A percentile compares a stretch with the other conserved stretches of the same genome.
These are phyloP conservation scores for Boletus tomentosulus DNA, from an alignment of 768 basidiomycete genomes.

Conservation along the genomic window DNA sequence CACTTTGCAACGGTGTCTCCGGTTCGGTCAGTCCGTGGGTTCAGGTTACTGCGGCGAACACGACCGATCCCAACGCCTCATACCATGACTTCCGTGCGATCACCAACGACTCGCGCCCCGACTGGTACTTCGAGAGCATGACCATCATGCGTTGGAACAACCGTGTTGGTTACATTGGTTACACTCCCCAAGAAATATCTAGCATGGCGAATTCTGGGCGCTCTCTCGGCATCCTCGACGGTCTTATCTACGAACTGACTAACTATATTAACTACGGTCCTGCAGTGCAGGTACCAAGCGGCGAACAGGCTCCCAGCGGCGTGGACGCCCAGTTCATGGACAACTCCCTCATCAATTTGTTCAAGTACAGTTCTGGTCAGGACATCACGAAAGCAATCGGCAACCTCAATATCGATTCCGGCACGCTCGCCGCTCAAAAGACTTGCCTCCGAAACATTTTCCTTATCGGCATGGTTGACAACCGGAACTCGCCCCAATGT, in stretches of 20 bases:
- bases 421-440: slow-evolving; percentile 66
- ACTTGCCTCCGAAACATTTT: slow-evolving; percentile 92
- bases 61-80: slow-evolving; percentile 65
- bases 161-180: slow-evolving; percentile 86
- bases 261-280: slow-evolving; percentile 73
- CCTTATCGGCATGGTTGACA: slow-evolving; percentile 88
- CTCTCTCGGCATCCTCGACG: slow-evolving; percentile 82
- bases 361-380: slow-evolving; percentile 66
- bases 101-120: slow-evolving; percentile 86
- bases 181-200: slow-evolving; percentile 69
- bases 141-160: slow-evolving; percentile 85
- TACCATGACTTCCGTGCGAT: slow-evolving; percentile 96
- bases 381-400: slow-evolving; percentile 81
- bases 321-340: slow-evolving; percentile 68
- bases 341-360: slow-evolving; percentile 61
- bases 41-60: slow-evolving; percentile 70
- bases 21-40: slow-evolving; percentile 86
- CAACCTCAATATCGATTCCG: slow-evolving; percentile 52
- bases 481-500: slow-evolving; percentile 87
- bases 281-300: slow-evolving; percentile 44
- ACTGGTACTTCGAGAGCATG: slow-evolving; percentile 98
- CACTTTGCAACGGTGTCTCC: slow-evolving; percentile 82
- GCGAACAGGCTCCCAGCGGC: slow-evolving; percentile 40
- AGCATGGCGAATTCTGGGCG: slow-evolving; percentile 60
- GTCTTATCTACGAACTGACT: slow-evolving; percentile 83